Base-by-base conservation (phyloP, 1,284 basidiomycete species). In the Laetiporus sulphureus region DNA sequence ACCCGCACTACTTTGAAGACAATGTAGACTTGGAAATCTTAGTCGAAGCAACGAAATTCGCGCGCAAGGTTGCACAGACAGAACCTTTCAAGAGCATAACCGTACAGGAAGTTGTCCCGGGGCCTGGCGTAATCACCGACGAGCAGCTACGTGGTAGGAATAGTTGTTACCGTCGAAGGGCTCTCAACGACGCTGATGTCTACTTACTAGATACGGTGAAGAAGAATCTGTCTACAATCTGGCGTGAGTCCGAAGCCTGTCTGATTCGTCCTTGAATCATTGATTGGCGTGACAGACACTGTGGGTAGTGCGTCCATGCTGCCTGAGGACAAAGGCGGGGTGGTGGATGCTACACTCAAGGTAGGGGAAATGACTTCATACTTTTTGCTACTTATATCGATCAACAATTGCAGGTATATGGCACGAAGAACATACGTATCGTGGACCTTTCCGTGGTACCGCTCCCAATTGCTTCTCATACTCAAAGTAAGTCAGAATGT, bases 261-360 rank as follows among this genome's bases (percentile, higher is more conserved):
- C n/a, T n/a, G n/a, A 21, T 7, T 21, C 4, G 13, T 16, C n/a
- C 4, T 21, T 24, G 18, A 30, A 13, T 20, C 32, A n/a, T 13
- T 24, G 38, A 20, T 34, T 43, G 39, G 29, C 21, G 13, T 47
- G 11, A 40, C 38, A 38, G 42, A 50, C 32, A 47, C 42, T 29
- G 16, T 27, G 32, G 36, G 54, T 45, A 35, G 43, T 44, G 66
- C 63, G 40, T 60, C 69, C 0, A 75, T 76, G 73, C 56, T 75
- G 30, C 74, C 74, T 8, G 53, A 62, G 37, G 61, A 64, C 24
- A 52, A 63, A 42, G 71, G 70, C 36, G 75, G 75, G 48, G 75
- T 77, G 18, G 74, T 77, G 32, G 71, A 72, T 57, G 55, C 65
- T 13, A 59, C 60, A 31, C 56, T 76, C n/a, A 58, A 63, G 45